A percentile compares a stretch with the other conserved stretches of the same genome.
phyloP scores from a whole-genome alignment of 208 protist genomes.

The Leptomonas seymouri region DNA sequence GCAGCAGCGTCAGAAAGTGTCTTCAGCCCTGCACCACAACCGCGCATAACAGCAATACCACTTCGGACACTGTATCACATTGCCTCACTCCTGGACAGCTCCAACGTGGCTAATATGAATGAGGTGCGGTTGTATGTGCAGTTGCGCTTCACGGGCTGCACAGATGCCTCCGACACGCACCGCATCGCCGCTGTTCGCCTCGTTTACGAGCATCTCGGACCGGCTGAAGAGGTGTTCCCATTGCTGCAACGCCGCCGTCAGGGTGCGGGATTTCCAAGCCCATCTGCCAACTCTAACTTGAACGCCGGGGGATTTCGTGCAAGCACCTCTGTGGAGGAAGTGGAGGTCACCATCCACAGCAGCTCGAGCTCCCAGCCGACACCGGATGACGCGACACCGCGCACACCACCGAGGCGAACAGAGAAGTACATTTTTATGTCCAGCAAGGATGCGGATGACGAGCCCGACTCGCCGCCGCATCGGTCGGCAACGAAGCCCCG shows the following conservation, averaged over 20 bases:
- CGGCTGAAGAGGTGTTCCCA: slow-evolving; percentile 20
- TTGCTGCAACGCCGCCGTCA: slow-evolving; percentile 15
- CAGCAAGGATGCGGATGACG: background rate
- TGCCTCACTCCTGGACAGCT: slow-evolving; percentile 40
- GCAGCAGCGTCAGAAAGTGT: background rate
- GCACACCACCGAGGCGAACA: background rate
- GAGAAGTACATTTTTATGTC: background rate
- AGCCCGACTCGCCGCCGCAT: slow-evolving; percentile 14
- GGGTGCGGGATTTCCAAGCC: background rate
- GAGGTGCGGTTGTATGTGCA: slow-evolving; percentile 45
- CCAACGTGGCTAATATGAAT: slow-evolving; percentile 4
- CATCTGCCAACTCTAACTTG: background rate
- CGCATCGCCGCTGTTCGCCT: slow-evolving; percentile 52
- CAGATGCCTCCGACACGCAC: slow-evolving; percentile 54
- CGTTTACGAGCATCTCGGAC: slow-evolving; percentile 36
- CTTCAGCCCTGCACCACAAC: background rate
- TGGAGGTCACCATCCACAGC: slow-evolving; percentile 10
- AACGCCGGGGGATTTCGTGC: background rate
- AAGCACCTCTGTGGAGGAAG: slow-evolving; percentile 19
- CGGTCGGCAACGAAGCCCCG: slow-evolving; percentile 29
- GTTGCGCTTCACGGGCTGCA: slow-evolving; percentile 59
- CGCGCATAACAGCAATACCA: slow-evolving; percentile 28
- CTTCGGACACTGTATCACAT: slow-evolving; percentile 63
- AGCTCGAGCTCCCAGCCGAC: slow-evolving; percentile 1
- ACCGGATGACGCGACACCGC: background rate